Base-by-base conservation (phyloP, 345 rosid genomes). In the Moringa oleifera region DNA sequence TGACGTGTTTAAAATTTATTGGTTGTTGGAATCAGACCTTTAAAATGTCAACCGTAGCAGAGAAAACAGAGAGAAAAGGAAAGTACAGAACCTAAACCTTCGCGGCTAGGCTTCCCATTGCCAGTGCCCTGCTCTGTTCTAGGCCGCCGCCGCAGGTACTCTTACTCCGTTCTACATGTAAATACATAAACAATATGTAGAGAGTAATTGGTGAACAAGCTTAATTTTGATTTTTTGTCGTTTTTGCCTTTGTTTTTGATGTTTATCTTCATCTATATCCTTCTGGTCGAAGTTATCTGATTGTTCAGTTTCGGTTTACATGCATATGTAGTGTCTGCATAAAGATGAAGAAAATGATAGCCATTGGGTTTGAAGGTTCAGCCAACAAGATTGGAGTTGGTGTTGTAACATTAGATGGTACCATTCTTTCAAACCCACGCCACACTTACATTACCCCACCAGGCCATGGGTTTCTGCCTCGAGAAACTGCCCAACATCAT, bases 381-480 rank as follows among this genome's bases (percentile, higher is more conserved):
- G 95, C 96, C 25, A 95, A 95, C 88, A 91, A 89, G 81, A 95
- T 87, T 31, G 96, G 81, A 10, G 85, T 91, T 59, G 97, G 99
- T 15, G 91, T 91, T 45, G 99, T 89, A 22, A 77, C 90, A 1
- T 66, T 87, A 67, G 91, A 87, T 2, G 97, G 97, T 16, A 77
- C 86, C 23, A 91, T 91, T 70, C 71, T 91, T 23, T 84, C 99
- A 0, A 95, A 95, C 75, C 96, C 99, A 4, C 87, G 99, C 10
- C 91, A 95, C 79, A 95, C 97, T 0, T 95, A 91, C 60, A 89
- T 95, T 25, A 95, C 91, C 0, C 99, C 97, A 0, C 97, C 97
- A 0, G 99, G 99, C 9, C 99, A 95, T 4, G 99, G 99, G 15
- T 91, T 95, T 53, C 89, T 95, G 23, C 99, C 97, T 12, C 87